A percentile compares a stretch with the other conserved stretches of the same genome.
Conservation (phyloP, 2,329 filamentous ascomycete genomes). For the Fusarium humuli region DNA sequence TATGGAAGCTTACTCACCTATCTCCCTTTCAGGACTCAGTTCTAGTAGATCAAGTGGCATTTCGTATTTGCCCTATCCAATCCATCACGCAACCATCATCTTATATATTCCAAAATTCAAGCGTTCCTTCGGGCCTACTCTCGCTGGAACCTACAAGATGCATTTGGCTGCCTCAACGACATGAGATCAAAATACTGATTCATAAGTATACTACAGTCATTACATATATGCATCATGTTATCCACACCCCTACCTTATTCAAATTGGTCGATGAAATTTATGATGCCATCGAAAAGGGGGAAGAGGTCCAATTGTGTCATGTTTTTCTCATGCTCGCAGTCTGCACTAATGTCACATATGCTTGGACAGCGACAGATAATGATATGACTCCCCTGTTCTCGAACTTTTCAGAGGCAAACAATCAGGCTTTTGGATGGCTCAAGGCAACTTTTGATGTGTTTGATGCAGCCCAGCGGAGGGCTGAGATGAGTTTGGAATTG, state of each 20-base stretch:
- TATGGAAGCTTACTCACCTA: slow-evolving; percentile 1
- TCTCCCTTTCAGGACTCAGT: slow-evolving; percentile 45
- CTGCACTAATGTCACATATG: slow-evolving; percentile 49
- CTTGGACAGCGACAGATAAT: slow-evolving; percentile 48
- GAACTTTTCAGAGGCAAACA: slow-evolving; percentile 45
- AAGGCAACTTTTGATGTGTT: slow-evolving; percentile 52
- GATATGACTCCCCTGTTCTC: slow-evolving; percentile 45
- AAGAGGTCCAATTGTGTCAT: slow-evolving; percentile 40
- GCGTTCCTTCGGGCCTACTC: slow-evolving; percentile 34
- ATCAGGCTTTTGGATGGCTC: slow-evolving; percentile 50
- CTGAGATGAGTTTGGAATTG: slow-evolving; percentile 49
- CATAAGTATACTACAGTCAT: slow-evolving; percentile 49
- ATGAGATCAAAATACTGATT: slow-evolving; percentile 48
- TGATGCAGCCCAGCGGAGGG: slow-evolving; percentile 49
- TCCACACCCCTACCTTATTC: slow-evolving; percentile 48
- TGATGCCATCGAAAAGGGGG: slow-evolving; percentile 44
- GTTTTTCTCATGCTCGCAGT: slow-evolving; percentile 48
- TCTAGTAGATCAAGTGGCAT: slow-evolving; percentile 48
- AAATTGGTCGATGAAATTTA: slow-evolving; percentile 49
- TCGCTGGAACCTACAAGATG: slow-evolving; percentile 49
- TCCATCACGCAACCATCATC: slow-evolving; percentile 50
- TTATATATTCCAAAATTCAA: slow-evolving; percentile 49
- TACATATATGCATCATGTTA: slow-evolving; percentile 50
- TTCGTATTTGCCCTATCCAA: slow-evolving; percentile 51
- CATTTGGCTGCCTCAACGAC: slow-evolving; percentile 51